These are phyloP conservation scores for Cercospora sojina DNA, from an alignment of 2,329 filamentous ascomycete species.

Conservation along the genomic window DNA sequence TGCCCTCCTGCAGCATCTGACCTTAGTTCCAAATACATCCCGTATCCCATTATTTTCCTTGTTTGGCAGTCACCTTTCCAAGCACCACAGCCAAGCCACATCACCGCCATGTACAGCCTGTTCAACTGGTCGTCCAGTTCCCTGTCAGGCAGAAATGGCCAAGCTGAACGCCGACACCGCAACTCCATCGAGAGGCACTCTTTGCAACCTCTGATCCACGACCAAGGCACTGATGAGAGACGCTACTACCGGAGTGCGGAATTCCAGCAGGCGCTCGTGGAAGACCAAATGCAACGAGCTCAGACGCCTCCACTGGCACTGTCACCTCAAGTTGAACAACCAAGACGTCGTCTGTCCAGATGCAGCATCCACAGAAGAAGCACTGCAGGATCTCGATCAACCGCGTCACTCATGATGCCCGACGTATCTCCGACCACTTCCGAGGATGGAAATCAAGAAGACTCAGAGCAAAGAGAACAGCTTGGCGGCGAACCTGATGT, in stretches of 20 bases:
- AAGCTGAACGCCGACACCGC: slow-evolving; percentile 6
- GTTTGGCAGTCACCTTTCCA: neutral
- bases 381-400: slow-evolving; percentile 18
- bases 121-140: slow-evolving; percentile 2
- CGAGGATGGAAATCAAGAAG: slow-evolving; percentile 1
- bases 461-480: neutral
- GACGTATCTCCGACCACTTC: slow-evolving; percentile 5
- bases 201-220: slow-evolving; percentile 14
- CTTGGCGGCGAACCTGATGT: neutral
- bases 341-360: slow-evolving; percentile 12
- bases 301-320: slow-evolving; percentile 1
- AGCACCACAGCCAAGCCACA: neutral
- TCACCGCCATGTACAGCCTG: slow-evolving; percentile 6
- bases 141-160: neutral
- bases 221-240: slow-evolving; percentile 18
- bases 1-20: neutral
- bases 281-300: slow-evolving; percentile 18
- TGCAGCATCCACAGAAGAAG: slow-evolving; percentile 8
- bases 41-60: neutral
- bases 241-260: slow-evolving; percentile 25
- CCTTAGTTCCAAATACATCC: neutral
- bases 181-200: slow-evolving; percentile 17
- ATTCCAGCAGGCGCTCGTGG: slow-evolving; percentile 24
- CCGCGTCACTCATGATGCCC: slow-evolving; percentile 10
- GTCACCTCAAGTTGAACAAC: neutral